phyloP scores from a whole-genome alignment of 1,284 basidiomycete genomes.

The Cryptococcus sp. region DNA sequence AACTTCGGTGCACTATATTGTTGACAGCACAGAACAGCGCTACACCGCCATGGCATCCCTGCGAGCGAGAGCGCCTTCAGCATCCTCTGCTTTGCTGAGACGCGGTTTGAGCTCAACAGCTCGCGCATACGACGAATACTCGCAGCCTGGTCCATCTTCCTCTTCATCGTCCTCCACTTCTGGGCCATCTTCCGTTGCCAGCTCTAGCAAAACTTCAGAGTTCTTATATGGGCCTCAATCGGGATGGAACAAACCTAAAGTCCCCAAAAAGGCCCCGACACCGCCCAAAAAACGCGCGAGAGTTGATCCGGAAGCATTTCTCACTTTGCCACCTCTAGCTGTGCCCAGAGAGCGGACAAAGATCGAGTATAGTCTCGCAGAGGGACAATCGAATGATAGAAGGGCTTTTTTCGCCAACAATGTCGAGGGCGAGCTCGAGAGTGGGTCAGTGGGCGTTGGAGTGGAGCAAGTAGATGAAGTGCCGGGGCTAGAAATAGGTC shows the following conservation, averaged over 20 bases:
- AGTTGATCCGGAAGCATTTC: constrained; percentile 24
- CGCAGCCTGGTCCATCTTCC: neutral
- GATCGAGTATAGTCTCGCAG: constrained; percentile 15
- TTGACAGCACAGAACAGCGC: too few species aligned
- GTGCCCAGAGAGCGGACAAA: constrained; percentile 9
- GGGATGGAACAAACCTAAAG: constrained; percentile 11
- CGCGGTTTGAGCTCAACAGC: neutral
- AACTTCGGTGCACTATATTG: too few species aligned
- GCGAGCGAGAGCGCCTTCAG: neutral
- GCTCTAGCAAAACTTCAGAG: constrained; percentile 3
- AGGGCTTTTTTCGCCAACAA: constrained; percentile 25
- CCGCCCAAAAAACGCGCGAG: constrained; percentile 13
- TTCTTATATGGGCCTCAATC: constrained; percentile 12
- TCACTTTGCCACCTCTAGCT: constrained; percentile 7
- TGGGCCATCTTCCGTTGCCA: too few species aligned
- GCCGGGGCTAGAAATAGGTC: constrained; percentile 32
- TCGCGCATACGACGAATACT: neutral
- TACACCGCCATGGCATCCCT: constrained; percentile 3
- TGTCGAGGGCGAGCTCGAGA: constrained; percentile 12
- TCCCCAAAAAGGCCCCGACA: constrained; percentile 7
- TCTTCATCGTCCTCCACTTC: neutral
- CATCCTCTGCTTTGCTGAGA: neutral
- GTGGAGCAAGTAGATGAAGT: constrained; percentile 17
- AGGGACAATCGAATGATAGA: constrained; percentile 24
- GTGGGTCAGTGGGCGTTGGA: constrained; percentile 14